Percentiles rank a stretch among this genome's conserved stretches.
These are phyloP conservation scores for Calonectria pseudoreteaudii DNA, from an alignment of 2,329 filamentous ascomycete species.

Conservation along the genomic window DNA sequence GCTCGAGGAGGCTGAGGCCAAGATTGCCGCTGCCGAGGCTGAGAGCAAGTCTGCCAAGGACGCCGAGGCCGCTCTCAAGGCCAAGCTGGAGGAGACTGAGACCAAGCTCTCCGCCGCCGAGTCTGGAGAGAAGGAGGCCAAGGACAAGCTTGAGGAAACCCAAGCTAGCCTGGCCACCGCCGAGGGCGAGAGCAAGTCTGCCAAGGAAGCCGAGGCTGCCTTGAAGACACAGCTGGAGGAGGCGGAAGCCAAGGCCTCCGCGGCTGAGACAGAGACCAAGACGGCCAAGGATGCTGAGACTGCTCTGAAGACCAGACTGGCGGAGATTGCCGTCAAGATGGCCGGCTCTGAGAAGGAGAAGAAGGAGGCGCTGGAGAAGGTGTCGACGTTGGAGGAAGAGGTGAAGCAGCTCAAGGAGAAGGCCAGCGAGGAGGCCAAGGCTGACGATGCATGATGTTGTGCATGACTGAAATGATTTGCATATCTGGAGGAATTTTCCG, in stretches of 20 bases:
- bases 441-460: slow-evolving; percentile 19
- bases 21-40: background rate
- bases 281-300: slow-evolving; percentile 31
- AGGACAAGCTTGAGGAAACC: slow-evolving; percentile 33
- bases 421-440: slow-evolving; percentile 23
- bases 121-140: slow-evolving; percentile 30
- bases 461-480: slow-evolving; percentile 26
- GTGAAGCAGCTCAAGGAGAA: slow-evolving; percentile 30
- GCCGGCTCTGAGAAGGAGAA: slow-evolving; percentile 32
- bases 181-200: slow-evolving; percentile 23
- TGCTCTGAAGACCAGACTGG: slow-evolving; percentile 26
- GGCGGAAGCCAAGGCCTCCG: background rate
- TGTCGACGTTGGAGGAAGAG: slow-evolving; percentile 25
- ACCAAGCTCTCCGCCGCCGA: slow-evolving; percentile 22
- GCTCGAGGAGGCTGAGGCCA: slow-evolving; percentile 12
- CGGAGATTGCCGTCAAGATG: slow-evolving; percentile 27
- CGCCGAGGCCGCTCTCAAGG: slow-evolving; percentile 32
- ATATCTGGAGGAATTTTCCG: slow-evolving; percentile 22
- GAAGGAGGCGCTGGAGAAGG: slow-evolving; percentile 19
- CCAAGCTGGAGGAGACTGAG: slow-evolving; percentile 37
- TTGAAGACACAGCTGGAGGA: slow-evolving; percentile 22
- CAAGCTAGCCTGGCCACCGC: slow-evolving; percentile 15
- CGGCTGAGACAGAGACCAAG: slow-evolving; percentile 31
- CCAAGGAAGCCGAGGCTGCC: slow-evolving; percentile 14
- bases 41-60: slow-evolving; percentile 5